Conservation (phyloP, 768 basidiomycete genomes). For the Kwoniella sp. region DNA sequence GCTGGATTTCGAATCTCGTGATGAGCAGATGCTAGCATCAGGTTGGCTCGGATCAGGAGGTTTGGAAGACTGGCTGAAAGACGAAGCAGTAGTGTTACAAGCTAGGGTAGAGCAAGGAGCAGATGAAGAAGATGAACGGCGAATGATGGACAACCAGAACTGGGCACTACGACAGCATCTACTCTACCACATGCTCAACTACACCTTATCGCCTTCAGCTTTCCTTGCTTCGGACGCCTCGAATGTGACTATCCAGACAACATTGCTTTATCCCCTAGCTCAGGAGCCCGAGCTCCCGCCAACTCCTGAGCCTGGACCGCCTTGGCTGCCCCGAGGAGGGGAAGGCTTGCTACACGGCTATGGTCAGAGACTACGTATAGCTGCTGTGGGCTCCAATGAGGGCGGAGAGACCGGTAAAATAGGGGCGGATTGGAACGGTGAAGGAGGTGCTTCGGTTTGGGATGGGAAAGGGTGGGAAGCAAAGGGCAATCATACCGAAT, state of each 20-base stretch:
- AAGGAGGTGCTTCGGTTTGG: conserved; percentile 63
- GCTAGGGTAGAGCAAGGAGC: conserved; percentile 5
- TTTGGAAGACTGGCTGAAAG: conserved; percentile 58
- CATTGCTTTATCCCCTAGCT: conserved; percentile 52
- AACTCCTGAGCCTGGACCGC: conserved; percentile 72
- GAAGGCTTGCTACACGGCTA: conserved; percentile 73
- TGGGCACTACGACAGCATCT: conserved; percentile 84
- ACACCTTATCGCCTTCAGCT: conserved; percentile 61
- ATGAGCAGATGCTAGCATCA: conserved; percentile 5
- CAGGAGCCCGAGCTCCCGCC: conserved; percentile 65
- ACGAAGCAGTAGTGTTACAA: conserved; percentile 52
- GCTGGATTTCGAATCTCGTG: neutral
- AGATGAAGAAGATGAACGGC: conserved; percentile 14
- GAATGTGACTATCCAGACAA: conserved; percentile 45
- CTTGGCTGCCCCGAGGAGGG: conserved; percentile 82
- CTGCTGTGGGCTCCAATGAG: conserved; percentile 55
- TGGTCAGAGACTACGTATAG: conserved; percentile 75
- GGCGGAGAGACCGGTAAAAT: conserved; percentile 55
- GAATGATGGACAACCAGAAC: conserved; percentile 52
- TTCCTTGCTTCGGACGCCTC: conserved; percentile 57
- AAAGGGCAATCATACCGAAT: conserved; percentile 13
- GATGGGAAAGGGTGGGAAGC: conserved; percentile 45
- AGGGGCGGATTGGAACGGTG: conserved; percentile 69
- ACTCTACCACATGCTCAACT: conserved; percentile 91
- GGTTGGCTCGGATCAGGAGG: conserved; percentile 34